Evolutionary conservation across 768 basidiomycete species (phyloP).

Genomic region (Hygrocybe coccinea): DNA sequence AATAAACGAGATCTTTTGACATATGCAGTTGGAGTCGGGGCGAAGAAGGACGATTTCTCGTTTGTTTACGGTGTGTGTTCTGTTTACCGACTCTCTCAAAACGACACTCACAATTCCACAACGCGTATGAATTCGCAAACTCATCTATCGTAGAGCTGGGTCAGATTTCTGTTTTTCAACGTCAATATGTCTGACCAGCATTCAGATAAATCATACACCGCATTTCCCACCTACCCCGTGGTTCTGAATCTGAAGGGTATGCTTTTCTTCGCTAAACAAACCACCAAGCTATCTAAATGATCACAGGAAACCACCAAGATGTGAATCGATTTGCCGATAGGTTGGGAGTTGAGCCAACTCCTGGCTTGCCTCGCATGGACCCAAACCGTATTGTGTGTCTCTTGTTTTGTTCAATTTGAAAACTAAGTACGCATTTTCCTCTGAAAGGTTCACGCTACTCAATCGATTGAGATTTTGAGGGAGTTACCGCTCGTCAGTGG

Average conservation of each 20-base stretch:
- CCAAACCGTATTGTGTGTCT: conserved; percentile 61
- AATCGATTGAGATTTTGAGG: conserved; percentile 75
- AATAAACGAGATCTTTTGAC: conserved; percentile 77
- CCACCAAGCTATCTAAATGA: too few species aligned
- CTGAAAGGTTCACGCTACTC: conserved; percentile 67
- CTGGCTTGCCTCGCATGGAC: conserved; percentile 67
- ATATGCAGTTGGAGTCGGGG: conserved; percentile 79
- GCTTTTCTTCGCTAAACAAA: neutral
- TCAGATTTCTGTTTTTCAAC: conserved; percentile 23
- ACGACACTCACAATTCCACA: too few species aligned
- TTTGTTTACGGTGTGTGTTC: conserved; percentile 74
- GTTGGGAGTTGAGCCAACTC: conserved; percentile 41
- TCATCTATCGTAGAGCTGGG: conserved; percentile 43
- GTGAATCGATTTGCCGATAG: conserved; percentile 62
- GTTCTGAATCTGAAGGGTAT: conserved; percentile 41
- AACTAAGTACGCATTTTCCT: neutral
- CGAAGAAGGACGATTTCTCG: conserved; percentile 64
- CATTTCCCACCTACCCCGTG: conserved; percentile 83
- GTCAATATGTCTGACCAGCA: neutral
- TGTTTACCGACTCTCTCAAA: too few species aligned
- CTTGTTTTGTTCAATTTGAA: neutral
- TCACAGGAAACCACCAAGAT: conserved; percentile 68
- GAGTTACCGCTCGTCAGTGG: conserved; percentile 74
- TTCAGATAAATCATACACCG: conserved; percentile 63
- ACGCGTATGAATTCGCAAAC: neutral